These are phyloP conservation scores for Aspergillus mulundensis DNA, from an alignment of 495 filamentous ascomycete genomes.

Conservation along the genomic window DNA sequence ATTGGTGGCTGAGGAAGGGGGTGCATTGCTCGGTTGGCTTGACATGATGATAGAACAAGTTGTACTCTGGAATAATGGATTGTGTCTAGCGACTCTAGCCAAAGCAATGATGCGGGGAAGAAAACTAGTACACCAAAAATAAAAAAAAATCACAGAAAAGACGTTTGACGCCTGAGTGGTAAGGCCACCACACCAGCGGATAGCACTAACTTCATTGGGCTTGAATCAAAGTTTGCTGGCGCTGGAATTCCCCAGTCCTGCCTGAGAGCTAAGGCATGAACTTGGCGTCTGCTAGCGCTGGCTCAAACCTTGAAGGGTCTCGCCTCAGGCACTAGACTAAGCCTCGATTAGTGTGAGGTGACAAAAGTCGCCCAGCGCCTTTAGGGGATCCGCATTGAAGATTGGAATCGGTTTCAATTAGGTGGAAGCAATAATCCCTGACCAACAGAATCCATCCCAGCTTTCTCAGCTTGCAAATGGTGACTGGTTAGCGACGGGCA, in stretches of 20 bases:
- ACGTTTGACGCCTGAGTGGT: background rate
- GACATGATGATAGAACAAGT: constrained; percentile 1
- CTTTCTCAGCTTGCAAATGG: background rate
- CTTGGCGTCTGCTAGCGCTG: background rate
- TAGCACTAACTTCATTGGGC: background rate
- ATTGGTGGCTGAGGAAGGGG: constrained; percentile 66
- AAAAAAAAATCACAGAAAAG: background rate
- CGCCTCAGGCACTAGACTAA: constrained; percentile 18
- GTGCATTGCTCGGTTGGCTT: constrained; percentile 16
- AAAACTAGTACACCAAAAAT: background rate
- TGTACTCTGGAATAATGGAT: background rate
- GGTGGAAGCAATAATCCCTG: constrained; percentile 16
- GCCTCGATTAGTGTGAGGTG: constrained; percentile 12
- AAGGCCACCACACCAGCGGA: background rate
- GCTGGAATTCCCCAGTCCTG: background rate
- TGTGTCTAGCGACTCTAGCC: background rate
- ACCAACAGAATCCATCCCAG: constrained; percentile 15
- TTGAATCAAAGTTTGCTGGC: background rate
- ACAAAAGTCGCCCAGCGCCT: constrained; percentile 14
- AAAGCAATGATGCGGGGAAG: background rate
- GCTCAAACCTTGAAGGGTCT: background rate
- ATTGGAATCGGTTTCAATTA: constrained; percentile 8
- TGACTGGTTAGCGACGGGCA: background rate
- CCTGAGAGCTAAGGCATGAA: constrained; percentile 6
- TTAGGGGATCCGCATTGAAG: constrained; percentile 10